A percentile compares a stretch with the other conserved stretches of the same genome.
Conservation (phyloP, 306 rosid genomes). For the Sesbania bispinosa region DNA sequence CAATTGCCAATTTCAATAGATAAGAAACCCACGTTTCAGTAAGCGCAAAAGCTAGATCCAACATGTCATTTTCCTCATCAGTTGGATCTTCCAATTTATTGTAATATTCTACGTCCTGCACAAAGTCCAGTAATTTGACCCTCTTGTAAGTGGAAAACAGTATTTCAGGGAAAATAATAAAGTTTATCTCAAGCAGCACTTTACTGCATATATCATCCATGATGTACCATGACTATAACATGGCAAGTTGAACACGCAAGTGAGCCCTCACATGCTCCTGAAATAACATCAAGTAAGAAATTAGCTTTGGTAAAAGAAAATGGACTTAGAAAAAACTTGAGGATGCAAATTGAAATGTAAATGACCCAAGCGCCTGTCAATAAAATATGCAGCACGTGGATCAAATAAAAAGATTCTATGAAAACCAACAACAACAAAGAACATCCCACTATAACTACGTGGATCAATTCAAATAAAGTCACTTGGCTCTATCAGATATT, state of each 20-base stretch:
- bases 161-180: not conserved
- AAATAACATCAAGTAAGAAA: slow-evolving; percentile 26
- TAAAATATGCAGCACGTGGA: not conserved
- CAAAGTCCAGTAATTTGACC: slow-evolving; percentile 8
- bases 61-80: slow-evolving; percentile 97
- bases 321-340: not conserved
- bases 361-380: not conserved
- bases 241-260: slow-evolving; percentile 91
- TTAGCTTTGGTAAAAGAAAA: slow-evolving; percentile 10
- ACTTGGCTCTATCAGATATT: no score
- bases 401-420: no score
- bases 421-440: no score
- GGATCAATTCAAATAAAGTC: no score
- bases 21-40: slow-evolving; percentile 67
- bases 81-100: slow-evolving; percentile 89
- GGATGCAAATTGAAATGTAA: not conserved
- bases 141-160: no score
- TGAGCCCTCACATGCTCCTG: slow-evolving; percentile 95
- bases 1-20: not conserved
- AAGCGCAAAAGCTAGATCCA: slow-evolving; percentile 92
- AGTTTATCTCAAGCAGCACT: slow-evolving; percentile 20
- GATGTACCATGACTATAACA: slow-evolving; percentile 72
- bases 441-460: no score
- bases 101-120: slow-evolving; percentile 73
- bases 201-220: slow-evolving; percentile 18